phyloP scores from a whole-genome alignment of 345 rosid genomes.

The Salix caprea region DNA sequence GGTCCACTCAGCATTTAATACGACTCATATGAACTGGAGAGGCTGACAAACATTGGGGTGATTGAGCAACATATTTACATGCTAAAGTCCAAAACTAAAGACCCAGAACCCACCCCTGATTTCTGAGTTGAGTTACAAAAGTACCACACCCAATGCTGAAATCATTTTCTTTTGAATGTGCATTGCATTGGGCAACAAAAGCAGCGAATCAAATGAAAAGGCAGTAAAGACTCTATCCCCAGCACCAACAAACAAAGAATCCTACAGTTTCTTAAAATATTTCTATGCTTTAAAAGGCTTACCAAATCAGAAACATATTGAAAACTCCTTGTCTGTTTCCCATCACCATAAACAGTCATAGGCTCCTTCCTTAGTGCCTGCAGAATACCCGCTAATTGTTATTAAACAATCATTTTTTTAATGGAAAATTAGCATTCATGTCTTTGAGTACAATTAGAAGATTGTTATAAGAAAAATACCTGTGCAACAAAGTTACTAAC shows the following conservation, averaged over 20 bases:
- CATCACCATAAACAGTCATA: slow-evolving; percentile 95
- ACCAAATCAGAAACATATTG: slow-evolving; percentile 98
- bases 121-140: neutral
- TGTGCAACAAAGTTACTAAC: slow-evolving; percentile 98
- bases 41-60: neutral
- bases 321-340: slow-evolving; percentile 99
- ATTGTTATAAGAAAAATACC: slow-evolving; percentile 45
- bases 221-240: neutral
- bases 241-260: neutral
- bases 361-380: slow-evolving; percentile 98
- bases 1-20: neutral
- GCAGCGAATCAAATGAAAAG: neutral
- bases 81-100: neutral
- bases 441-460: neutral
- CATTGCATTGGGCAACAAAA: neutral
- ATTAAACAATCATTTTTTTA: neutral
- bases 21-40: neutral
- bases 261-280: neutral
- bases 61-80: neutral
- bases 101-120: neutral
- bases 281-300: neutral
- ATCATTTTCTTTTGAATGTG: neutral
- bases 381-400: slow-evolving; percentile 2
- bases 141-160: neutral
- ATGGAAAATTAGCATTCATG: neutral